Conservation (phyloP, 176 grass and related monocot species). For the Dendrocalamus sinicus region DNA sequence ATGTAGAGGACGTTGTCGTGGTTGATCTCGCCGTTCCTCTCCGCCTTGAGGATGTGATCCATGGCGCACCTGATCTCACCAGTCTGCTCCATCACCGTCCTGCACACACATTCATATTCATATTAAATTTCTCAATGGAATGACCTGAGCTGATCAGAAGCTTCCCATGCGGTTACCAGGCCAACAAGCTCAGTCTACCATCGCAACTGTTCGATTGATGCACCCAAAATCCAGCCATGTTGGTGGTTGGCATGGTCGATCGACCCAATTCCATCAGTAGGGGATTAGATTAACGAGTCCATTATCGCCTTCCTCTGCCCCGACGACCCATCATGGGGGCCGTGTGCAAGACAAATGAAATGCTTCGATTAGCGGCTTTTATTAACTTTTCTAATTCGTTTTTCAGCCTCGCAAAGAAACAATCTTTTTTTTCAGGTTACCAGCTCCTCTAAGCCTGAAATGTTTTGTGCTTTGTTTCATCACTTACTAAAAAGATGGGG, state of each 20-base stretch:
- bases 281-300: background rate
- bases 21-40: conserved; percentile 89
- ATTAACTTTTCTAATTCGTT: too few species aligned
- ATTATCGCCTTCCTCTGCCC: too few species aligned
- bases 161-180: background rate
- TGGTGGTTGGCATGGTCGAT: background rate
- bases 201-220: background rate
- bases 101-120: background rate
- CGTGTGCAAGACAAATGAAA: conserved; percentile 1
- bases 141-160: background rate
- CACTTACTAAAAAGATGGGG: background rate
- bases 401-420: too few species aligned
- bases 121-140: background rate
- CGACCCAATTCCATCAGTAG: background rate
- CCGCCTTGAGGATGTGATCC: conserved; percentile 57
- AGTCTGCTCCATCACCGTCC: conserved; percentile 37
- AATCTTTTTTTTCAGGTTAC: background rate
- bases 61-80: conserved; percentile 57
- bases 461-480: background rate
- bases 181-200: background rate
- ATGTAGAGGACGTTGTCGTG: conserved; percentile 97
- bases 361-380: background rate
- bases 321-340: too few species aligned
- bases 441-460: background rate
- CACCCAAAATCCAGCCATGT: background rate